phyloP scores from a whole-genome alignment of 2,329 filamentous ascomycete genomes.

The Aspergillus pseudoglaucus region DNA sequence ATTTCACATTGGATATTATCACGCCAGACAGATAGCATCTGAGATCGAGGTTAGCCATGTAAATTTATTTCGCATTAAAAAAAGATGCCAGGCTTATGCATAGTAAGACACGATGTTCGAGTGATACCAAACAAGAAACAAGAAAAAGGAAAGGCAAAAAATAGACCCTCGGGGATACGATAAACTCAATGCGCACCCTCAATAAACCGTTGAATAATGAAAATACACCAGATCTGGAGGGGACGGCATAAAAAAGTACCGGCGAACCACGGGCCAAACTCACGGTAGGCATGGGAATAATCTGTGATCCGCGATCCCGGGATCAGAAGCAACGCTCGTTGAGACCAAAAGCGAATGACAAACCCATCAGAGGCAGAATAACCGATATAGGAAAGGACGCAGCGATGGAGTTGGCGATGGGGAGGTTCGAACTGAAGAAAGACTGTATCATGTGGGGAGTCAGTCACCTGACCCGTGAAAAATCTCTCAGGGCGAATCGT shows the following conservation, averaged over 20 bases:
- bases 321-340: slow-evolving; percentile 9
- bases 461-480: slow-evolving; percentile 25
- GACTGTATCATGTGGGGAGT: slow-evolving; percentile 3
- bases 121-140: too few species aligned
- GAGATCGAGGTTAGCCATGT: slow-evolving; percentile 15
- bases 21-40: slow-evolving; percentile 29
- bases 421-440: not conserved
- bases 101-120: too few species aligned
- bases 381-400: too few species aligned
- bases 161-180: too few species aligned
- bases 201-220: not conserved
- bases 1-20: slow-evolving; percentile 23
- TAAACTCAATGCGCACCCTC: too few species aligned
- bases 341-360: not conserved
- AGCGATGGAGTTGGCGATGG: slow-evolving; percentile 11
- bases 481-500: slow-evolving; percentile 8
- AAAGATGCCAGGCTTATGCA: too few species aligned
- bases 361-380: not conserved
- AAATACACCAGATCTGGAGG: not conserved
- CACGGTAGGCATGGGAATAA: slow-evolving; percentile 28
- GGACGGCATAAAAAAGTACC: slow-evolving; percentile 2
- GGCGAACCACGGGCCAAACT: slow-evolving; percentile 15
- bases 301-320: slow-evolving; percentile 14
- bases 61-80: too few species aligned
- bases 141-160: too few species aligned